These are phyloP conservation scores for Bruguiera sexangula DNA, from an alignment of 345 rosid species.

Conservation along the genomic window DNA sequence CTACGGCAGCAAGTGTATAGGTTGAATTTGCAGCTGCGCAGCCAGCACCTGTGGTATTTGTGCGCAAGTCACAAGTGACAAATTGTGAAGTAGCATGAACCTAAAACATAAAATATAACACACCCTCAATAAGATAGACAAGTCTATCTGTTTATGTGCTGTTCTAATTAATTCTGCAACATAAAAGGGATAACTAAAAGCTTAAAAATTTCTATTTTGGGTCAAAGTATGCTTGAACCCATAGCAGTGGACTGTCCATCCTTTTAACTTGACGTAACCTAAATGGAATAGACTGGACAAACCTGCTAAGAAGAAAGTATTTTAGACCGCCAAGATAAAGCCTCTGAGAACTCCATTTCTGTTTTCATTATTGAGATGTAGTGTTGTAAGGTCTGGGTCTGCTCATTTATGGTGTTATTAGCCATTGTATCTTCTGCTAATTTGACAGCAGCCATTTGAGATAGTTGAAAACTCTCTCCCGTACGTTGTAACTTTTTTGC, in stretches of 20 bases:
- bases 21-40: neutral
- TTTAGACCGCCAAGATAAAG: conserved; percentile 69
- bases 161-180: no score
- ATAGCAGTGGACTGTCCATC: no score
- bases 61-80: neutral
- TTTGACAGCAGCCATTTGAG: conserved; percentile 74
- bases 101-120: no score
- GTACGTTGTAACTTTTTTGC: conserved; percentile 68
- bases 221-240: no score
- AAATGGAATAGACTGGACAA: neutral
- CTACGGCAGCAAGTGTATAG: neutral
- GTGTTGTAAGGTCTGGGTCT: conserved; percentile 50
- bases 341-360: conserved; percentile 44
- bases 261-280: no score
- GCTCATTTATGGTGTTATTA: conserved; percentile 53
- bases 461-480: conserved; percentile 69
- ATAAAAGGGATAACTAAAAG: no score
- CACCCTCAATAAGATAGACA: no score
- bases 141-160: no score
- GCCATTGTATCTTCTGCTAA: conserved; percentile 72
- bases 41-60: neutral
- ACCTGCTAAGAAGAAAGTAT: conserved; percentile 50
- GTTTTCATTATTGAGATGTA: conserved; percentile 39
- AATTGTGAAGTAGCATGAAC: neutral
- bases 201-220: no score